Percentiles rank a stretch among this genome's conserved stretches.
Evolutionary conservation across 2,329 filamentous ascomycete genomes (phyloP).

Genomic region (Talaromyces marneffei): DNA sequence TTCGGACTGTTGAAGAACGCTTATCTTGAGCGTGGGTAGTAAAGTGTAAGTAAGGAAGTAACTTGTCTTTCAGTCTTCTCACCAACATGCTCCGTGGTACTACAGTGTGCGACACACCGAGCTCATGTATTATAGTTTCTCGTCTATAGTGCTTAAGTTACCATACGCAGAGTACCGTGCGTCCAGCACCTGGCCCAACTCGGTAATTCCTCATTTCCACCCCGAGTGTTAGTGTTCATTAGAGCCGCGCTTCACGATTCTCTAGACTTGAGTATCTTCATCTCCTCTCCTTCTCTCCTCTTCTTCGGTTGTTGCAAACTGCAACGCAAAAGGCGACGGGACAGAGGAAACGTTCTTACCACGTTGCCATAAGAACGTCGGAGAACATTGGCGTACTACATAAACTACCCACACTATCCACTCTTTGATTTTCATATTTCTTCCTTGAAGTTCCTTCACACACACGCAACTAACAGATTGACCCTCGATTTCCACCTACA

Average conservation of each 20-base stretch:
- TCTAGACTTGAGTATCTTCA: background rate
- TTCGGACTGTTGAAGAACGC: background rate
- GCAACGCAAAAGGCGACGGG: too few species aligned
- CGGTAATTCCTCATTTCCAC: slow-evolving; percentile 8
- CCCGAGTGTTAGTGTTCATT: background rate
- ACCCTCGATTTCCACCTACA: slow-evolving; percentile 8
- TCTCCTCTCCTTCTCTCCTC: background rate
- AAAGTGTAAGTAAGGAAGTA: too few species aligned
- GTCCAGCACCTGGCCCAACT: slow-evolving; percentile 9
- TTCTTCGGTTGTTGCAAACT: background rate
- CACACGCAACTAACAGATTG: background rate
- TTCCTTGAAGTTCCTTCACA: background rate
- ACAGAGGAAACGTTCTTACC: background rate
- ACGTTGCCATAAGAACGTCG: background rate
- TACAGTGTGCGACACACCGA: too few species aligned
- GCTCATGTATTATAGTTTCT: background rate
- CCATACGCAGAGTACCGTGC: slow-evolving; percentile 1
- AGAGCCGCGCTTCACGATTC: slow-evolving; percentile 6
- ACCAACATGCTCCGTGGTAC: background rate
- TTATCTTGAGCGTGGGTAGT: too few species aligned
- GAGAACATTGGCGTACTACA: background rate
- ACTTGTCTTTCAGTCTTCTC: background rate
- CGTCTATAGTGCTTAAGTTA: background rate
- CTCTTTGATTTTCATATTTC: background rate
- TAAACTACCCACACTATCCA: background rate